Conservation (phyloP, 2,329 filamentous ascomycete genomes). For the Pleurostoma richardsiae region DNA sequence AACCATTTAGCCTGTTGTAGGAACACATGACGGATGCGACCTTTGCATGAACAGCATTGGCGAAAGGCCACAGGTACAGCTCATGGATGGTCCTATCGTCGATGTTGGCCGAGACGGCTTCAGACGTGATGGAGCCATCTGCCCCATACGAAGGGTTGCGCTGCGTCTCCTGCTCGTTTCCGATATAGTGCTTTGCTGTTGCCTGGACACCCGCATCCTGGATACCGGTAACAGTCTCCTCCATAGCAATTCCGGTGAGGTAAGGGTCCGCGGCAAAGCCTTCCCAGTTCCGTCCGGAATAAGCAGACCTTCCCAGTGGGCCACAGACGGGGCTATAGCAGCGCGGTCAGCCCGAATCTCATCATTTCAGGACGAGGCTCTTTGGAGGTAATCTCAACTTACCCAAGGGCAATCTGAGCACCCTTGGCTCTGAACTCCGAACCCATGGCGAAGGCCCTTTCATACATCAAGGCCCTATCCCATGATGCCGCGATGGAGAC, state of each 20-base stretch:
- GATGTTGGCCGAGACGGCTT: slow-evolving; percentile 56
- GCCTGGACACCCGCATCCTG: slow-evolving; percentile 75
- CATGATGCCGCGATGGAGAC: slow-evolving; percentile 66
- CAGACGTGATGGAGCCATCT: slow-evolving; percentile 54
- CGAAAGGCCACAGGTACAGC: slow-evolving; percentile 70
- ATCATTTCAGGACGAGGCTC: background rate
- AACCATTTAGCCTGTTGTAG: slow-evolving; percentile 73
- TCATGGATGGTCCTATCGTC: slow-evolving; percentile 70
- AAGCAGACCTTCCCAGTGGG: slow-evolving; percentile 31
- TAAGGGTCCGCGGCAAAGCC: slow-evolving; percentile 68
- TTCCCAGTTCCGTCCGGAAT: slow-evolving; percentile 50
- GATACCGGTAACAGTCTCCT: slow-evolving; percentile 69
- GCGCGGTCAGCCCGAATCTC: background rate
- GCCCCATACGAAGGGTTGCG: slow-evolving; percentile 14
- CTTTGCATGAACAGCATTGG: slow-evolving; percentile 62
- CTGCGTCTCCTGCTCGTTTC: slow-evolving; percentile 62
- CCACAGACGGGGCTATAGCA: slow-evolving; percentile 1
- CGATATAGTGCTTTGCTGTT: slow-evolving; percentile 70
- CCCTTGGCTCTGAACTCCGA: slow-evolving; percentile 70
- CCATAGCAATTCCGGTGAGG: slow-evolving; percentile 65
- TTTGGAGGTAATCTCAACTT: slow-evolving; percentile 18
- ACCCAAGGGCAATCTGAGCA: slow-evolving; percentile 63
- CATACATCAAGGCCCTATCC: slow-evolving; percentile 56
- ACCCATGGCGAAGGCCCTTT: slow-evolving; percentile 42
- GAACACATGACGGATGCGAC: slow-evolving; percentile 59